phyloP scores from a whole-genome alignment of 306 rosid genomes.

The Arachis hypogaea region DNA sequence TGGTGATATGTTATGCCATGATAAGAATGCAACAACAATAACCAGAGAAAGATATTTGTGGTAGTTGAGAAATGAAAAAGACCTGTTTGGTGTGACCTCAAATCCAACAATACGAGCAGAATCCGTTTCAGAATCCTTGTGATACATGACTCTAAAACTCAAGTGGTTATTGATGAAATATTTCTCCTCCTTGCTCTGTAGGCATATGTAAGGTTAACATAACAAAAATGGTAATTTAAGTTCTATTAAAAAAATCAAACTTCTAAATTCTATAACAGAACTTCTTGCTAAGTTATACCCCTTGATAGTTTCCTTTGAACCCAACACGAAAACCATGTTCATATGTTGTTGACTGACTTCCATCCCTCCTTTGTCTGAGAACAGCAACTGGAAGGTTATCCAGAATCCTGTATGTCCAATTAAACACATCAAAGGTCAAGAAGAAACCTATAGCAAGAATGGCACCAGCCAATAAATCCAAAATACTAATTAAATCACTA shows the following conservation, averaged over 20 bases:
- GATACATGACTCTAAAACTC: constrained; percentile 97
- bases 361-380: constrained; percentile 90
- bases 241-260: not conserved
- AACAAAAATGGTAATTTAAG: constrained; percentile 4
- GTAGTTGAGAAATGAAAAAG: constrained; percentile 18
- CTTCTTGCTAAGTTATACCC: constrained; percentile 63
- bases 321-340: constrained; percentile 98
- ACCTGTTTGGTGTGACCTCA: constrained; percentile 98
- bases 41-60: not conserved
- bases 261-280: constrained; percentile 30
- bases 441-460: constrained; percentile 19
- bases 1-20: not conserved
- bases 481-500: constrained; percentile 27
- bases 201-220: constrained; percentile 31
- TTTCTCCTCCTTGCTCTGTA: constrained; percentile 94
- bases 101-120: constrained; percentile 95
- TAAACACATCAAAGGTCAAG: constrained; percentile 34
- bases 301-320: constrained; percentile 93
- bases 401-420: constrained; percentile 75
- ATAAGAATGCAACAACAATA: constrained; percentile 6
- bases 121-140: constrained; percentile 90
- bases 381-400: constrained; percentile 99
- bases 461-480: constrained; percentile 13
- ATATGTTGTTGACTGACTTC: constrained; percentile 84
- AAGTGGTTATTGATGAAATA: constrained; percentile 96